phyloP scores from a whole-genome alignment of 345 rosid species.

The Populus nigra region DNA sequence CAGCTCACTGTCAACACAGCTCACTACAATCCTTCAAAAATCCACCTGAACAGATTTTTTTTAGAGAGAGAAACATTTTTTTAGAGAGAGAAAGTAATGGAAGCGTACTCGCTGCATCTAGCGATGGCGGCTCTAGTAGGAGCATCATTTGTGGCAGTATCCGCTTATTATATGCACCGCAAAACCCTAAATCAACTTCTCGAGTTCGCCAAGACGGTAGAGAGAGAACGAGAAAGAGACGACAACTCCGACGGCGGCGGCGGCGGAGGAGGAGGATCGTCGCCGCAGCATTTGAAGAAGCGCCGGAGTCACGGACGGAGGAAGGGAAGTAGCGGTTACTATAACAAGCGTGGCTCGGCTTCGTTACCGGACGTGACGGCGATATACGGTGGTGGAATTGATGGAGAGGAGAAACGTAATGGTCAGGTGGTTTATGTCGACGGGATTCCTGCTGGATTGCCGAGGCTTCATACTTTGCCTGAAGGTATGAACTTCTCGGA shows the following conservation, averaged over 20 bases:
- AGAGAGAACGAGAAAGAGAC: slow-evolving; percentile 45
- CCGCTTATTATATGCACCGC: slow-evolving; percentile 88
- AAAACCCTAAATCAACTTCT: slow-evolving; percentile 87
- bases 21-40: background rate
- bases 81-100: slow-evolving; percentile 40
- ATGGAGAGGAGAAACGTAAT: slow-evolving; percentile 58
- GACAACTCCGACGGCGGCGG: slow-evolving; percentile 48
- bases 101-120: slow-evolving; percentile 66
- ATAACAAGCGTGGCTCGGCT: slow-evolving; percentile 54
- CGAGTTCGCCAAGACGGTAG: slow-evolving; percentile 80
- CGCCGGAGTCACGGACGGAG: slow-evolving; percentile 44
- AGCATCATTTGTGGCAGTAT: slow-evolving; percentile 90
- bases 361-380: slow-evolving; percentile 76
- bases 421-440: slow-evolving; percentile 56
- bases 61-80: background rate
- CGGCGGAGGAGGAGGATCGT: slow-evolving; percentile 1
- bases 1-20: background rate
- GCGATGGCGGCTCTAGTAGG: slow-evolving; percentile 98
- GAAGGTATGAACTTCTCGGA: slow-evolving; percentile 60
- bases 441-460: slow-evolving; percentile 78
- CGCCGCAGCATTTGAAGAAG: slow-evolving; percentile 44
- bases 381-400: slow-evolving; percentile 46
- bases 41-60: background rate
- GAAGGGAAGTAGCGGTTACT: slow-evolving; percentile 49
- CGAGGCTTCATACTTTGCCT: slow-evolving; percentile 69